phyloP scores from a whole-genome alignment of 106 monocot species.

The Triglochin maritima region DNA sequence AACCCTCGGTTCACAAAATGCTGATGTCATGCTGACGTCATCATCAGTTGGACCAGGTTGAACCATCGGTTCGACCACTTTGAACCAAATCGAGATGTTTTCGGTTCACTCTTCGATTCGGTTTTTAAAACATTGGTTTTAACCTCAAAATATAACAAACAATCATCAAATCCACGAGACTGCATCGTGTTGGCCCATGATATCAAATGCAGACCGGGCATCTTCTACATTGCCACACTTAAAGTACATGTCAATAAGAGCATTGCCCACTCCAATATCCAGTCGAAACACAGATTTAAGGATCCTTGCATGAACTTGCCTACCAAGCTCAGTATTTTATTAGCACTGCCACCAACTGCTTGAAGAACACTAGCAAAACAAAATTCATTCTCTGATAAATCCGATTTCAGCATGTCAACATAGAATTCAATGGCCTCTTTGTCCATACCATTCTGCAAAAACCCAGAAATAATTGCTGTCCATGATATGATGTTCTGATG shows the following conservation, averaged over 20 bases:
- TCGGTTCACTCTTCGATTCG: no score
- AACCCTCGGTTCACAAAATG: no score
- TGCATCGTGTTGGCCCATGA: constrained; percentile 26
- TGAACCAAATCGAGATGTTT: no score
- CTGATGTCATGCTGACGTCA: no score
- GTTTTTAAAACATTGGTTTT: no score
- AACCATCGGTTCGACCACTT: no score
- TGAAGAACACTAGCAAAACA: constrained; percentile 43
- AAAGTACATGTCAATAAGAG: constrained; percentile 76
- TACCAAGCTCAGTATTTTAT: constrained; percentile 35
- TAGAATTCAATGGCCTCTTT: constrained; percentile 31
- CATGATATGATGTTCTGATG: constrained; percentile 52
- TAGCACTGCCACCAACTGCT: constrained; percentile 20
- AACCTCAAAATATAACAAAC: no score
- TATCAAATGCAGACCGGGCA: constrained; percentile 31
- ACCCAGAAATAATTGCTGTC: constrained; percentile 55
- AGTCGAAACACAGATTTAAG: constrained; percentile 21
- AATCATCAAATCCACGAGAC: no score
- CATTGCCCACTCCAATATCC: constrained; percentile 45
- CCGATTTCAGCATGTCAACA: constrained; percentile 33
- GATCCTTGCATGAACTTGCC: constrained; percentile 45
- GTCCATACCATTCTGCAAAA: constrained; percentile 23
- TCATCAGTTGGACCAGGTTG: no score
- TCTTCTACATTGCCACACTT: constrained; percentile 60
- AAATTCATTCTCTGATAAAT: constrained; percentile 49